phyloP scores from a whole-genome alignment of 371 early-diverging fungal species.

The Circinella minor region DNA sequence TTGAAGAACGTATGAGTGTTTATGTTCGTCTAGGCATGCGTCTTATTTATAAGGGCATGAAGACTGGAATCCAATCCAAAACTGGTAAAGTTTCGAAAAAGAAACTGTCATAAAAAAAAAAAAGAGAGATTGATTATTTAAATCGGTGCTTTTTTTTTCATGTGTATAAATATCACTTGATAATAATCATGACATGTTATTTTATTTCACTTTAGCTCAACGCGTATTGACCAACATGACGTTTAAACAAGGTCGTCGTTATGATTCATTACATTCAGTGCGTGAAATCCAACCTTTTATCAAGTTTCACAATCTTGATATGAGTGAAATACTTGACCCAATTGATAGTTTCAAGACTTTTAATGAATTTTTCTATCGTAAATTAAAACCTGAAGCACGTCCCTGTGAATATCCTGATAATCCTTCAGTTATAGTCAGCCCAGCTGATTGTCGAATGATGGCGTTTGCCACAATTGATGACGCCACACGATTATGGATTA shows the following conservation, averaged over 20 bases:
- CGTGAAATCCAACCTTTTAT: constrained; percentile 80
- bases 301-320: constrained; percentile 73
- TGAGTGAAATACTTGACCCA: constrained; percentile 69
- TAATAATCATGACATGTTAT: background rate
- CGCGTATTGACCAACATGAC: constrained; percentile 67
- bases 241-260: constrained; percentile 79
- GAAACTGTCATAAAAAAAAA: too few species aligned
- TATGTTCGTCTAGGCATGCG: constrained; percentile 88
- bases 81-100: constrained; percentile 20
- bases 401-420: constrained; percentile 65
- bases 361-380: constrained; percentile 90
- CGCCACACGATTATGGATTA: constrained; percentile 88
- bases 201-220: constrained; percentile 35
- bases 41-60: constrained; percentile 70
- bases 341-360: constrained; percentile 75
- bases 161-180: too few species aligned
- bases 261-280: constrained; percentile 69
- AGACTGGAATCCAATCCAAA: constrained; percentile 50
- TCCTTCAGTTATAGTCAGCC: constrained; percentile 71
- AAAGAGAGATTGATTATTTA: too few species aligned
- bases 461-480: constrained; percentile 70
- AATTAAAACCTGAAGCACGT: constrained; percentile 77
- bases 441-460: constrained; percentile 84
- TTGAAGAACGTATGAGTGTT: constrained; percentile 86
- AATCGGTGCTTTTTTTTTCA: too few species aligned